phyloP scores from a whole-genome alignment of 2,329 filamentous ascomycete genomes.

The Aspergillus brasiliensis region DNA sequence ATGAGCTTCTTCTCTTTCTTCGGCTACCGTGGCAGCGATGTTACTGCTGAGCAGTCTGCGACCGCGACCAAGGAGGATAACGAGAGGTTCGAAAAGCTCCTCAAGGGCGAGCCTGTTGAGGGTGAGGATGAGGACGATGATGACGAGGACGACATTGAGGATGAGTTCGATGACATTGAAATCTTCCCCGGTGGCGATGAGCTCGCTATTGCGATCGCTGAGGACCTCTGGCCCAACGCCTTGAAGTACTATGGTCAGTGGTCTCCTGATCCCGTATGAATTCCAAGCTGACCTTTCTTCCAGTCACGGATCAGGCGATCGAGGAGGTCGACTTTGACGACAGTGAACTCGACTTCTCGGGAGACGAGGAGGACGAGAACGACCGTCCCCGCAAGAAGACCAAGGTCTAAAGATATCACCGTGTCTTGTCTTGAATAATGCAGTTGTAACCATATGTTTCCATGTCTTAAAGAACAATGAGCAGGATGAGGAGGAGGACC shows the following conservation, averaged over 20 bases:
- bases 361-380: conserved; percentile 56
- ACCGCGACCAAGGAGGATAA: conserved; percentile 63
- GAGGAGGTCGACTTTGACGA: conserved; percentile 71
- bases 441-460: conserved; percentile 36
- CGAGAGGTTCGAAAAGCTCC: conserved; percentile 56
- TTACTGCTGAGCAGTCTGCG: conserved; percentile 72
- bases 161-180: conserved; percentile 71
- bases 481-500: conserved; percentile 79
- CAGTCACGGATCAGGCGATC: conserved; percentile 66
- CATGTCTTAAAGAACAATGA: conserved; percentile 59
- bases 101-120: conserved; percentile 55
- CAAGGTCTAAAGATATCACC: conserved; percentile 30
- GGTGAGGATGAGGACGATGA: conserved; percentile 48
- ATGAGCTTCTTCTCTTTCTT: conserved; percentile 90
- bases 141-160: conserved; percentile 61
- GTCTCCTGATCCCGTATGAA: not conserved
- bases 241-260: conserved; percentile 87
- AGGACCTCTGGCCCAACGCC: conserved; percentile 86
- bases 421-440: conserved; percentile 11
- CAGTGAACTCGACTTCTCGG: conserved; percentile 56
- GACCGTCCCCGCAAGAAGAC: conserved; percentile 50
- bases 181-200: conserved; percentile 88
- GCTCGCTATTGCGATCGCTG: conserved; percentile 75
- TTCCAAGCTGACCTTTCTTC: conserved; percentile 39
- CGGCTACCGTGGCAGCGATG: conserved; percentile 70